Evolutionary conservation across 2,329 filamentous ascomycete species (phyloP), one percentile per base, ranked within the genome.

Genomic region (Blastomyces parvus): DNA sequence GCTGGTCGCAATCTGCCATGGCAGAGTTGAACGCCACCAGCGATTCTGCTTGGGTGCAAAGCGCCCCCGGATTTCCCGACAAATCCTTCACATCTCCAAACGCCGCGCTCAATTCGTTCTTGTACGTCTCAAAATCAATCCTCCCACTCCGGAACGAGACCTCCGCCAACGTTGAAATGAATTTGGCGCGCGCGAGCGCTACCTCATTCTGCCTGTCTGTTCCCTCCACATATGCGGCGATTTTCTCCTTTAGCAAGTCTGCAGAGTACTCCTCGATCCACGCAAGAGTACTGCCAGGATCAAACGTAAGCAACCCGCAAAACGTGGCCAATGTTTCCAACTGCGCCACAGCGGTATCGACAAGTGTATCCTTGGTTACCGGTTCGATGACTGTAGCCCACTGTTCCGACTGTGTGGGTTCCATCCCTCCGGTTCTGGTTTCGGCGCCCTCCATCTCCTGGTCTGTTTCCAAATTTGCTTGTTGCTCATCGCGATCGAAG

Each of bases 381-480:
- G 87, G 84, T 66, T 88, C 86, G 62, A 88, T 79, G n/a, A 90
- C 80, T 3, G 80, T 83, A 22, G 85, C 86, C 82, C 85, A 88
- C 68, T 87, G 82, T 64, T 86, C 85, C 46, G 82, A 73, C 53
- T 72, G 72, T 38, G 71, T 64, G 53, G 67, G 74, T 57, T 70
- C 70, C 17, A 71, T 69, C n/a, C 68, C 63, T 19, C 71, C 67
- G 17, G 22, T 2, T 68, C 62, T 19, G 65, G 56, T 9, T 62
- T 62, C 55, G 65, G 65, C 11, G 6, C 62, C 64, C 33, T 61
- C 57, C 38, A 59, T 57, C 50, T 63, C 59, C 25, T 58, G 55
- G 36, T 62, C 52, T 17, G 64, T 62, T 57, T 65, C 64, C 48
- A 55, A 62, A n/a, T 66, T 59, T 53, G 68, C 59, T 42, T 69